Evolutionary conservation across 441 rosid species (phyloP), one percentile per base, ranked within the genome.

Genomic region (Macaranga tanarius): DNA sequence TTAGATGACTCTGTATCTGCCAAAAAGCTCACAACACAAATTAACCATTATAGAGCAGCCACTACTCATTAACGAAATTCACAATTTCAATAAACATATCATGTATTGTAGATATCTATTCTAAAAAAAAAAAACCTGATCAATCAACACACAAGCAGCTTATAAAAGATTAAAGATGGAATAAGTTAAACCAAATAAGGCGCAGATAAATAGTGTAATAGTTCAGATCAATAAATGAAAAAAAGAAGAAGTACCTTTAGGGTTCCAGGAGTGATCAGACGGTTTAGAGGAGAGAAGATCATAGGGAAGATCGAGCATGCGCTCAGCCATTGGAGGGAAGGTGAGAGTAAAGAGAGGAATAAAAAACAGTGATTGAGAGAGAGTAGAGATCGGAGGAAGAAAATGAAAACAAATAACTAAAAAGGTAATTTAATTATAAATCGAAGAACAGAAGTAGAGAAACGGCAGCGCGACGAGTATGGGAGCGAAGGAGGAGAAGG

Each of bases 261-360:
- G 74, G 61, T 77, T 65, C 75, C 75, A 67, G 5, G 83, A 76
- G 63, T 83, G 92, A 86, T 88, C 89, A 57, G 87, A 84, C 5
- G 83, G 78, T 63, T 89, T 86, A 45, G 86, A 83, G 26, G 86
- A 60, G 76, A 90, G 83, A 73, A 92, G 88, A 88, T 88, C 93
- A 79, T 89, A 92, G 16, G 90, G 91, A 40, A 90, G 90, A 90
- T 92, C 90, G 82, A 88, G 76, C 89, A 86, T 92, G 60, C 81
- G 83, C 65, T 83, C 84, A 50, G 93, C 92, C 96, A 92, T 92
- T 74, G n/a, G n/a, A n/a, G n/a, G 79, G 56, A 54, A 57, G 75
- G n/a, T n/a, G n/a, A n/a, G n/a, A n/a, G n/a, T n/a, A n/a, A n/a
- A n/a, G n/a, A n/a, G n/a, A n/a, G n/a, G n/a, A n/a, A n/a, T n/a